These are phyloP conservation scores for Beauveria scarabaeidicola DNA, from an alignment of 2,329 filamentous ascomycete genomes.

Conservation along the genomic window DNA sequence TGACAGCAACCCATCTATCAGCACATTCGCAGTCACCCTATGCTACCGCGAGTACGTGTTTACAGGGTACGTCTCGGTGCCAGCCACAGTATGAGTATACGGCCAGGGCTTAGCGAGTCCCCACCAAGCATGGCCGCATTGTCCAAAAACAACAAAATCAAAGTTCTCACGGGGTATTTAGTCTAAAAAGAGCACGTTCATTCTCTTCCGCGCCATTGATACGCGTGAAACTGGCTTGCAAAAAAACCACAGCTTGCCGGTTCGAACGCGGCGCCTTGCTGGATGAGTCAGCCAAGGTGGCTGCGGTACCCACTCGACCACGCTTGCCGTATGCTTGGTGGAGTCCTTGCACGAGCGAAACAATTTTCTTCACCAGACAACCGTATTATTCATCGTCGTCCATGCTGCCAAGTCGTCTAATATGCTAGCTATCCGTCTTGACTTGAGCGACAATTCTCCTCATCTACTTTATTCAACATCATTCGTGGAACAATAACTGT, in stretches of 20 bases:
- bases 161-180: too few relatives aligned
- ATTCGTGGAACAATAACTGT: too few relatives aligned
- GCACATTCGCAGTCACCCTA: too few relatives aligned
- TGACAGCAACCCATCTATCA: too few relatives aligned
- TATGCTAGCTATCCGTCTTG: background rate
- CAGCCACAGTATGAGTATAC: background rate
- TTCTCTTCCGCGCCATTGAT: background rate
- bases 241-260: background rate
- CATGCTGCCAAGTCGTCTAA: background rate
- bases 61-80: constrained; percentile 1
- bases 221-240: background rate
- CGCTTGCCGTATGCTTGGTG: background rate
- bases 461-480: background rate
- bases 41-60: background rate
- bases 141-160: background rate
- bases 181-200: too few relatives aligned
- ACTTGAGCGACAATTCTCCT: background rate
- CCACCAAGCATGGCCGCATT: background rate
- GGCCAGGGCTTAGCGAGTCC: background rate
- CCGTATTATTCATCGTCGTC: background rate
- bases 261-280: constrained; percentile 7
- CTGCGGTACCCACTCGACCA: constrained; percentile 5
- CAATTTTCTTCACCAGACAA: constrained; percentile 7
- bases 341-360: background rate
- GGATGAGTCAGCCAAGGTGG: constrained; percentile 3